phyloP scores from a whole-genome alignment of 192 early-diverging fungal genomes.

The Obelidium mucronatum region DNA sequence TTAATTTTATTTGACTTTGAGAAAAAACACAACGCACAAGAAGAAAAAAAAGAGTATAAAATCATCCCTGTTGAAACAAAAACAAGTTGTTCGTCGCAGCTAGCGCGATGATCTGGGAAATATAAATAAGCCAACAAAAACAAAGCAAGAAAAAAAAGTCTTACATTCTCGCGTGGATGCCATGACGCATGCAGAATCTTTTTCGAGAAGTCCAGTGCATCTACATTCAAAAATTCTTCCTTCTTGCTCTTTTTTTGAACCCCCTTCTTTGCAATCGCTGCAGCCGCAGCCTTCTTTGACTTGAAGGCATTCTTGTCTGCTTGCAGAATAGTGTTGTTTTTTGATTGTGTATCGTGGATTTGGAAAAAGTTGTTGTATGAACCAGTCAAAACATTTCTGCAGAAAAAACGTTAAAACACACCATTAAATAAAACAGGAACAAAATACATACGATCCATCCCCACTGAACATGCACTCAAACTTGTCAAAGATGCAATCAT shows the following conservation, averaged over 20 bases:
- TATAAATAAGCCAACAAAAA: not conserved
- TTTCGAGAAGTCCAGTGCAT: slow-evolving; percentile 91
- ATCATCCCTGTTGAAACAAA: slow-evolving; percentile 53
- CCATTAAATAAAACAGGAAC: not conserved
- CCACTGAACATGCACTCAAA: slow-evolving; percentile 99
- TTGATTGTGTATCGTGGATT: slow-evolving; percentile 85
- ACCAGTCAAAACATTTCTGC: slow-evolving; percentile 88
- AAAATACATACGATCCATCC: slow-evolving; percentile 82
- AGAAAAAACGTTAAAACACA: not conserved
- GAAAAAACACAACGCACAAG: slow-evolving; percentile 7
- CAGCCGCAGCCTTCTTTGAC: slow-evolving; percentile 87
- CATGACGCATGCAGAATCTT: slow-evolving; percentile 98
- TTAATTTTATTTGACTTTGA: slow-evolving; percentile 1
- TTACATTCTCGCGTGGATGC: slow-evolving; percentile 98
- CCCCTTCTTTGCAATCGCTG: slow-evolving; percentile 48
- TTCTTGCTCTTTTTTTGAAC: slow-evolving; percentile 49
- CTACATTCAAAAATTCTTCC: slow-evolving; percentile 83
- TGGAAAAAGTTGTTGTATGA: slow-evolving; percentile 99
- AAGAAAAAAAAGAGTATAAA: no score
- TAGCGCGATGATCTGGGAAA: slow-evolving; percentile 67
- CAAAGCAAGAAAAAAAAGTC: slow-evolving; percentile 38
- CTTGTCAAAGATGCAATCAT: slow-evolving; percentile 99
- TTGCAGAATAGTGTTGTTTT: slow-evolving; percentile 87
- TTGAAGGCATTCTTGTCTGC: slow-evolving; percentile 99
- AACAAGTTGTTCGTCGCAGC: slow-evolving; percentile 99